A percentile compares a stretch with the other conserved stretches of the same genome.
Conservation (phyloP, 179 eudicot genomes). For the Silene vulgaris region DNA sequence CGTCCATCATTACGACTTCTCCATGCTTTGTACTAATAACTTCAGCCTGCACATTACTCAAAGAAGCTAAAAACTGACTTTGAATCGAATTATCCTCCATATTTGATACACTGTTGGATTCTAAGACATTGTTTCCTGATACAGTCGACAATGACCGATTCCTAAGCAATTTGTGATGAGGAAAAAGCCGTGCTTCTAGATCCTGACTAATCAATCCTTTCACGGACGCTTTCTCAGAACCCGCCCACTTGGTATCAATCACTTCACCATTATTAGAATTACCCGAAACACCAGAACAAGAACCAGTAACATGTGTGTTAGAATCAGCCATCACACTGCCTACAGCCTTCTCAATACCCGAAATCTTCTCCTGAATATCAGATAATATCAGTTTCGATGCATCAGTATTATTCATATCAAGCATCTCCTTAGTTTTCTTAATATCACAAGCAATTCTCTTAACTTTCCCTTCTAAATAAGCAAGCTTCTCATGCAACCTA, state of each 20-base stretch:
- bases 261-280: conserved; percentile 12
- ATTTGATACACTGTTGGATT: conserved; percentile 20
- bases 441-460: conserved; percentile 87
- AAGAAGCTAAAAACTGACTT: conserved; percentile 48
- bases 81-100: conserved; percentile 47
- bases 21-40: conserved; percentile 19
- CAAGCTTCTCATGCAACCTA: conserved; percentile 86
- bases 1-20: conserved; percentile 14
- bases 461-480: conserved; percentile 83
- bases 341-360: conserved; percentile 86
- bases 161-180: conserved; percentile 64
- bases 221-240: conserved; percentile 29
- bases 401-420: conserved; percentile 75
- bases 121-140: conserved; percentile 17
- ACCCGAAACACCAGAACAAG: conserved; percentile 25
- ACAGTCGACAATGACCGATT: conserved; percentile 35
- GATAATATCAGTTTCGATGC: conserved; percentile 68
- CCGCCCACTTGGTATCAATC: conserved; percentile 24
- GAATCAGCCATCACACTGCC: conserved; percentile 45
- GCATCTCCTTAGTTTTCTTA: conserved; percentile 82
- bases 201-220: conserved; percentile 61
- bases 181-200: conserved; percentile 72
- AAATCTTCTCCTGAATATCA: conserved; percentile 79
- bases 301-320: conserved; percentile 32
- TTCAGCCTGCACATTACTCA: conserved; percentile 35